Base-by-base conservation (phyloP, 164 flowering plant genomes). In the Brasenia schreberi region DNA sequence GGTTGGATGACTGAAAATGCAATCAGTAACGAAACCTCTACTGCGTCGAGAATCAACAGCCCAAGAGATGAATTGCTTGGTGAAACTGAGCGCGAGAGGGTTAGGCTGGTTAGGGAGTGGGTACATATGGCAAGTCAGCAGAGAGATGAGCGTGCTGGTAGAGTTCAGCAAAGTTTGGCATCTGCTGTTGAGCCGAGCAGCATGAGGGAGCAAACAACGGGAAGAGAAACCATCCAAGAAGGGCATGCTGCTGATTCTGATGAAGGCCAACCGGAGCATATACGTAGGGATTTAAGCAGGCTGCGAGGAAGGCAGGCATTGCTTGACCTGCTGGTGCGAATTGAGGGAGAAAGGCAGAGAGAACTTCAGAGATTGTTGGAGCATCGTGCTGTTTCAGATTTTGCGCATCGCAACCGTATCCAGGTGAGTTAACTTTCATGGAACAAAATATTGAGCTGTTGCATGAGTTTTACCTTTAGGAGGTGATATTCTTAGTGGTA, bases 341-440 rank as follows among this genome's bases (percentile, higher is more conserved):
- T 82, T 68, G 92, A 85, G 73, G 77, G 71, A 72, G 94, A 95
- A 73, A 84, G 96, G 71, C 84, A 82, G 73, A 70, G 73, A 71
- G 99, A 95, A 76, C 81, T 95, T 67, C 87, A 87, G 71, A 78
- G 71, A 43, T 72, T 95, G 79, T 70, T 72, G 77, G 85, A 81
- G 80, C 79, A 75, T 71, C 80, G 77, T 18, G 85, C 88, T 63
- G 99, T 95, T 58, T 84, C 98, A 62, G 75, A 78, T 42, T 95
- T 95, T 74, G 77, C 94, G 74, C 86, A 88, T 69, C 92, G 99
- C 64, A 92, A 90, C 68, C 94, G 99, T 42, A 92, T 95, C 71
- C 97, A 95, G 96, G 99, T 95, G 63, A 72, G 75, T 59, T 68
- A 14, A 49, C 56, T 49, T 49, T 14, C 16, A 49, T 49, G 16